Evolutionary conservation across 192 early-diverging fungal species (phyloP).

Genomic region (Allomyces macrogynus): DNA sequence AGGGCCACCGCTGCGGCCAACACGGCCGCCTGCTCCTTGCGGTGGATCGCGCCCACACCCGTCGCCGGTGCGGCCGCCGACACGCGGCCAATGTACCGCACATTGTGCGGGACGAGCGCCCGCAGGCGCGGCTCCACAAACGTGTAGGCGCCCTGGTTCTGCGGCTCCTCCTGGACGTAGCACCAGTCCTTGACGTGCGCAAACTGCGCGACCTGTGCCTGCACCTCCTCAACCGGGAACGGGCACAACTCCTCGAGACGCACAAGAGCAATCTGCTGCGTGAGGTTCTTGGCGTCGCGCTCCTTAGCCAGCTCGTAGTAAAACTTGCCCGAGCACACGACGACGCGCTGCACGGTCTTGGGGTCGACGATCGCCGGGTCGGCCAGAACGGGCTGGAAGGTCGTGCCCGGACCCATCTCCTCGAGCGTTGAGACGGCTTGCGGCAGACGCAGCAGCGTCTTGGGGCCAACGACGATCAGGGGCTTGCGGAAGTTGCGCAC

Average conservation of each 20-base stretch:
- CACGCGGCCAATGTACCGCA: conserved; percentile 51
- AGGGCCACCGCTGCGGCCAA: conserved; percentile 22
- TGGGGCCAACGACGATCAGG: conserved; percentile 63
- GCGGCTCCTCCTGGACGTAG: conserved; percentile 82
- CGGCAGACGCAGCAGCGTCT: conserved; percentile 44
- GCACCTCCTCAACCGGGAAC: conserved; percentile 55
- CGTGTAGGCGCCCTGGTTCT: conserved; percentile 75
- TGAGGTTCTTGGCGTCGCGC: conserved; percentile 29
- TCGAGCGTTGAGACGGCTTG: conserved; percentile 45
- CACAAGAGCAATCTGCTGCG: conserved; percentile 53
- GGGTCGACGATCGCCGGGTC: conserved; percentile 30
- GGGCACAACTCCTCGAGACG: conserved; percentile 83
- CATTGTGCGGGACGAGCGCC: conserved; percentile 38
- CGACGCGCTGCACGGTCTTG: conserved; percentile 24
- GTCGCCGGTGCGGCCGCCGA: conserved; percentile 61
- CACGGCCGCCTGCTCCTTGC: conserved; percentile 40
- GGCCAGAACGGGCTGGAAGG: conserved; percentile 58
- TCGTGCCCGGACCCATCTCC: conserved; percentile 71
- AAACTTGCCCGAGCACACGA: conserved; percentile 80
- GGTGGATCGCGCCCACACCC: conserved; percentile 46
- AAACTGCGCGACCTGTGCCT: conserved; percentile 39
- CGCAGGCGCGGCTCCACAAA: conserved; percentile 72
- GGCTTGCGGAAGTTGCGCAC: conserved; percentile 76
- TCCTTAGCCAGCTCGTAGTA: conserved; percentile 84
- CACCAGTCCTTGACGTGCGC: conserved; percentile 39